Conservation (phyloP, 805 yeast genomes). For the Hanseniaspora taiwanica region DNA sequence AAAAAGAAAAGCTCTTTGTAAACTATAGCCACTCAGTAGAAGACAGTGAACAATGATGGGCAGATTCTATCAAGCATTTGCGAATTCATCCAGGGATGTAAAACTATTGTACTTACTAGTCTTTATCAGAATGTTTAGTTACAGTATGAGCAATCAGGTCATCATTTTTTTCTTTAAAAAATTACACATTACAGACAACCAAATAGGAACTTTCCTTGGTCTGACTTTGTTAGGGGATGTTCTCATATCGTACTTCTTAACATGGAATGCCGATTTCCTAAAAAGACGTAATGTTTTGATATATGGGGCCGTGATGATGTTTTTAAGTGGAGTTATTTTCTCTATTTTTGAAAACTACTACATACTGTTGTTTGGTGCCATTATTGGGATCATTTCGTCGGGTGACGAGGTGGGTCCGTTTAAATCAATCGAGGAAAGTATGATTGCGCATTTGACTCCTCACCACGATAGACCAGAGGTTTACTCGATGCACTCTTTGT, state of each 20-base stretch:
- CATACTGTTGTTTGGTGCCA: conserved; percentile 54
- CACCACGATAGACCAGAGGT: conserved; percentile 52
- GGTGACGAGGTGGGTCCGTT: conserved; percentile 91
- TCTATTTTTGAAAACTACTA: conserved; percentile 39
- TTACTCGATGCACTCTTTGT: conserved; percentile 60
- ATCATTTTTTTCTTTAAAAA: conserved; percentile 51
- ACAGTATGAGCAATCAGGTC: conserved; percentile 70
- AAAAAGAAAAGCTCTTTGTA: no score
- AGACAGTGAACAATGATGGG: no score
- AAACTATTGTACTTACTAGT: conserved; percentile 55
- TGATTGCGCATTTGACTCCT: conserved; percentile 67
- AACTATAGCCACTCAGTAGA: no score
- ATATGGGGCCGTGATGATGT: conserved; percentile 56
- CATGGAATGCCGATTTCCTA: conserved; percentile 63
- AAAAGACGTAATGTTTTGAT: conserved; percentile 58
- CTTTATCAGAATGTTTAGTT: conserved; percentile 57
- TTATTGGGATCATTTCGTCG: conserved; percentile 72
- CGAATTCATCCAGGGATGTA: conserved; percentile 37
- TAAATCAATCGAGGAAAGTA: conserved; percentile 72
- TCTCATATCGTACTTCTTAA: conserved; percentile 48
- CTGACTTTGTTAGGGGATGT: conserved; percentile 73
- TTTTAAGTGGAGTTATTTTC: conserved; percentile 51
- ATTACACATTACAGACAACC: conserved; percentile 38
- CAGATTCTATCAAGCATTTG: conserved; percentile 17
- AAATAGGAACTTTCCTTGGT: conserved; percentile 72